A percentile compares a stretch with the other conserved stretches of the same genome.
Evolutionary conservation across 805 yeast species (phyloP).

Genomic region (Alloascoidea africana): DNA sequence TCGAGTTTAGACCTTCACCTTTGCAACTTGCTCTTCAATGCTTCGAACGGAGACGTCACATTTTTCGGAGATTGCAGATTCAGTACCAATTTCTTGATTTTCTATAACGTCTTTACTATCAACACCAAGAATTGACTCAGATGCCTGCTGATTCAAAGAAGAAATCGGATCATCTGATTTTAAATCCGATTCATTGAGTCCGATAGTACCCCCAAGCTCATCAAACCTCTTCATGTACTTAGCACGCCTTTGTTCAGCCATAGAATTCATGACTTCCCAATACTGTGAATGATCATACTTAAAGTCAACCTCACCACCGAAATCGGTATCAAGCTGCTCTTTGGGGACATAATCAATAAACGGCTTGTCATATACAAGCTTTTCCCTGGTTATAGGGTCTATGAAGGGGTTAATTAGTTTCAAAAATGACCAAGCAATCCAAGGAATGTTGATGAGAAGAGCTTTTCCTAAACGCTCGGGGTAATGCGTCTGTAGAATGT

Average conservation of each 20-base stretch:
- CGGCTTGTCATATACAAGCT: slow-evolving; percentile 83
- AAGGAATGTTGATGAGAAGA: slow-evolving; percentile 80
- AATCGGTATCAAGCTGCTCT: slow-evolving; percentile 68
- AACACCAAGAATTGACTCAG: no score
- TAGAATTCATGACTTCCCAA: slow-evolving; percentile 56
- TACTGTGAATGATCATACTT: slow-evolving; percentile 67
- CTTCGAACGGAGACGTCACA: no score
- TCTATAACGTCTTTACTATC: no score
- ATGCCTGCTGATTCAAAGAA: no score
- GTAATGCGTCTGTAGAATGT: slow-evolving; percentile 90
- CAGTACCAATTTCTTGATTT: no score
- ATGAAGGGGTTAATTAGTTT: slow-evolving; percentile 90
- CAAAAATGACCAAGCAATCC: slow-evolving; percentile 85
- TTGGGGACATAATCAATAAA: slow-evolving; percentile 69
- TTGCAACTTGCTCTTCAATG: no score
- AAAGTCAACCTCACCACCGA: slow-evolving; percentile 79
- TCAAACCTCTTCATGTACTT: slow-evolving; percentile 56
- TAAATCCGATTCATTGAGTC: slow-evolving; percentile 71
- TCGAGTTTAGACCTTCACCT: no score
- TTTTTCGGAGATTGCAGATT: no score
- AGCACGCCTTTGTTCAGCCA: slow-evolving; percentile 41
- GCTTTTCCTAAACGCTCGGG: slow-evolving; percentile 96
- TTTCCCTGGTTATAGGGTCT: slow-evolving; percentile 89
- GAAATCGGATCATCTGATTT: background rate
- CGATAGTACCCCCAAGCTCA: slow-evolving; percentile 42